Evolutionary conservation across 345 rosid genomes (phyloP), one percentile per base, ranked within the genome.

Genomic region (Populus simonii): DNA sequence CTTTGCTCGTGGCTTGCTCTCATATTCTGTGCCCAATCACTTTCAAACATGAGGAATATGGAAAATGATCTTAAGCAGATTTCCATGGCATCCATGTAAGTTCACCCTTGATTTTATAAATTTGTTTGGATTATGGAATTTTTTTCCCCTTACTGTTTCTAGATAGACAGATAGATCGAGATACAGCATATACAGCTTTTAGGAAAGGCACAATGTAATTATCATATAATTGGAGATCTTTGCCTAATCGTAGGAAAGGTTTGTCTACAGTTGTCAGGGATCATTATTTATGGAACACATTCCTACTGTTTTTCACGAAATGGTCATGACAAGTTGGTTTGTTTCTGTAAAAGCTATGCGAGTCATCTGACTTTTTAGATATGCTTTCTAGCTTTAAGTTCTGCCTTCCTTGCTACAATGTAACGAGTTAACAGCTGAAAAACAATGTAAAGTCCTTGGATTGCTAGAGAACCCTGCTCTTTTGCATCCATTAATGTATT

Each of bases 11-110:
- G 99, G 99, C 88, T 96, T 23, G 99, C 98, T 20, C 88, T 93
- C 51, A 91, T 96, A 80, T 92, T 92, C 88, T 90, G 97, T 76
- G 97, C 97, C n/a, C 97, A 93, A 77, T 93, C 99, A 22, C 86
- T 96, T 20, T 89, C 89, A 10, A 93, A 91, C 78, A 92, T 92
- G 98, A 92, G 89, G 90, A 93, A 96, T 79, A 59, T 88, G 23
- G 97, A 93, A 86, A 92, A 83, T 71, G 99, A 96, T 87, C 94
- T 93, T 78, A 96, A 93, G 83, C 98, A 96, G 86, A 90, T 96
- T 80, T 96, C 99, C 76, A 93, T 96, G 99, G 99, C 97, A 66
- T 85, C 92, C 90, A 96, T 96, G 99, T 95, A 80, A 88, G 91
- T 81, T 80, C 57, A 51, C 57, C n/a, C 57, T 51, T 49, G 55